Conservation (phyloP, 139 green algal genomes). For the Chlamydomonas incerta region DNA sequence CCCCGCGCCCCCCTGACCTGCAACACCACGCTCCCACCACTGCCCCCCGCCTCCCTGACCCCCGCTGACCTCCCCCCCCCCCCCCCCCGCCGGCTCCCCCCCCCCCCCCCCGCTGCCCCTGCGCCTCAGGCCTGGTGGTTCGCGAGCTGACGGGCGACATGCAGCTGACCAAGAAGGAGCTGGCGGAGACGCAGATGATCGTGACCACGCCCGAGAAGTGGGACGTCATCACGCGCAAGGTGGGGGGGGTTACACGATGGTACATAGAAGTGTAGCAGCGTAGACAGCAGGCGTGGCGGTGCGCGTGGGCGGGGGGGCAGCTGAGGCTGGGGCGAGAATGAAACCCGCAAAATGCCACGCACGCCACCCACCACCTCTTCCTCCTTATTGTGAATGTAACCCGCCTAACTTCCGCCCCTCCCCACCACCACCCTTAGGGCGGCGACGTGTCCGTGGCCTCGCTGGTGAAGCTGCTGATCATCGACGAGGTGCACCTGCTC, state of each 20-base stretch:
- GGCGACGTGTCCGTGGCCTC: constrained; percentile 79
- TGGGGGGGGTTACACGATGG: constrained; percentile 27
- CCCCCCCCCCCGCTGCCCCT: background rate
- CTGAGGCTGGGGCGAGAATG: too few species aligned
- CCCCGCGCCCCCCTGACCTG: too few species aligned
- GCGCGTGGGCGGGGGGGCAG: too few species aligned
- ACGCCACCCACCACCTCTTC: too few species aligned
- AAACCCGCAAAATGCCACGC: too few species aligned
- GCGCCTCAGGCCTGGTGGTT: constrained; percentile 80
- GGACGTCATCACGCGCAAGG: constrained; percentile 99
- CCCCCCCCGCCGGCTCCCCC: background rate
- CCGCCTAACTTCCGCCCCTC: background rate
- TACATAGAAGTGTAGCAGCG: too few species aligned
- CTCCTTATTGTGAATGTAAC: too few species aligned
- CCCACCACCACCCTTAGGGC: constrained; percentile 47
- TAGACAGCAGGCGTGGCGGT: too few species aligned
- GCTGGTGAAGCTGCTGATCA: constrained; percentile 92
- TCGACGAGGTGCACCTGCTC: constrained; percentile 96
- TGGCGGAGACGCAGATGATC: constrained; percentile 98
- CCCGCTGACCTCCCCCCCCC: background rate
- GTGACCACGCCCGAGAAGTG: constrained; percentile 99
- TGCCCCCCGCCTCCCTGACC: background rate
- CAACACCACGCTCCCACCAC: background rate
- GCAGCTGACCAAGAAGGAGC: constrained; percentile 95
- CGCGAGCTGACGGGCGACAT: constrained; percentile 95